phyloP scores from a whole-genome alignment of 2,329 filamentous ascomycete species.

The Aspergillus carbonarius region DNA sequence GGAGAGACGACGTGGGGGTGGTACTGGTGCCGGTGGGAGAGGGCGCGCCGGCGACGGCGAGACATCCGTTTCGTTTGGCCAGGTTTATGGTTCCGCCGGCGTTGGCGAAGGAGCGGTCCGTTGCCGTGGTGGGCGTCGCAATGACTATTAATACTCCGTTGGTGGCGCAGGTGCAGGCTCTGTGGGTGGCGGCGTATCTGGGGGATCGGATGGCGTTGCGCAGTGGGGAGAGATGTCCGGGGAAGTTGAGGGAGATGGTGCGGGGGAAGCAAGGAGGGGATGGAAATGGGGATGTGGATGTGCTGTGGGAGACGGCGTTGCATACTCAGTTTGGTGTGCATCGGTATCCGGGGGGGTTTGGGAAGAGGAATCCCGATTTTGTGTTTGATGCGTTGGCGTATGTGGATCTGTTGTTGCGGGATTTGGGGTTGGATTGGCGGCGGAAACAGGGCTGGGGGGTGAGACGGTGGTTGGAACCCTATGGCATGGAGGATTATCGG shows the following conservation, averaged over 20 bases:
- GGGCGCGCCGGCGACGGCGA: conserved; percentile 38
- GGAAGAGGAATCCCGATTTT: conserved; percentile 58
- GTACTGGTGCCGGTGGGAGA: conserved; percentile 34
- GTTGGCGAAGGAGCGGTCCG: conserved; percentile 41
- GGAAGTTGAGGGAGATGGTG: conserved; percentile 6
- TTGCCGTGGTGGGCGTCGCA: conserved; percentile 52
- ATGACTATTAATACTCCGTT: conserved; percentile 48
- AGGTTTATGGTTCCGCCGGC: conserved; percentile 49
- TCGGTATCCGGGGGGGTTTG: conserved; percentile 63
- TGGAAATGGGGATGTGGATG: conserved; percentile 22
- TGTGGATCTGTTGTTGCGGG: conserved; percentile 64
- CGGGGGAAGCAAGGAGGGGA: not conserved
- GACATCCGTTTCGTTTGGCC: conserved; percentile 49
- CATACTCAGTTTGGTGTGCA: conserved; percentile 68
- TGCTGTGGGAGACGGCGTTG: conserved; percentile 59
- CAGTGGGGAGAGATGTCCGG: conserved; percentile 25
- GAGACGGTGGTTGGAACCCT: conserved; percentile 37
- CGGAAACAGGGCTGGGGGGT: conserved; percentile 31
- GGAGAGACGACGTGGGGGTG: conserved; percentile 16
- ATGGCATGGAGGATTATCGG: conserved; percentile 42
- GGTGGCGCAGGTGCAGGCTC: conserved; percentile 50
- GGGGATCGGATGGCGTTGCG: conserved; percentile 48
- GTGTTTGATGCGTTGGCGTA: conserved; percentile 77
- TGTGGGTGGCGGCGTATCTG: conserved; percentile 68
- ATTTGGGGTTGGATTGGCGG: conserved; percentile 59